These are phyloP conservation scores for Lachnellula willkommii DNA, from an alignment of 2,329 filamentous ascomycete species.

Conservation along the genomic window DNA sequence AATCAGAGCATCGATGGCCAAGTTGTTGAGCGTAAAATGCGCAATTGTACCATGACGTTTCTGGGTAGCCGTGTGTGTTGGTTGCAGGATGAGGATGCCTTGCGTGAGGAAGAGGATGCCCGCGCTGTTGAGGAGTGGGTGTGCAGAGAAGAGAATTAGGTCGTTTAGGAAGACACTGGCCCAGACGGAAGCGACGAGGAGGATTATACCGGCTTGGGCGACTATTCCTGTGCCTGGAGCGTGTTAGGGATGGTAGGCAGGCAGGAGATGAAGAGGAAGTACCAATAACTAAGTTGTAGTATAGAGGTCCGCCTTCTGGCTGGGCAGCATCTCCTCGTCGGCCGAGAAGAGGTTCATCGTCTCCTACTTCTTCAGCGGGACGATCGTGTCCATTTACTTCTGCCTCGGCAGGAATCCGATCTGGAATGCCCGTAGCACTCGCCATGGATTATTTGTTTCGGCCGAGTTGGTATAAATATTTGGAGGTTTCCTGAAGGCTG, in stretches of 20 bases:
- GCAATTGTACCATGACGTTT: slow-evolving; percentile 56
- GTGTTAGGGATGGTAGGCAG: slow-evolving; percentile 6
- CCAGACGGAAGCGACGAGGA: slow-evolving; percentile 75
- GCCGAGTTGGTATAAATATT: not conserved
- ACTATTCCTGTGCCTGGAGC: slow-evolving; percentile 69
- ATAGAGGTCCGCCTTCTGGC: slow-evolving; percentile 55
- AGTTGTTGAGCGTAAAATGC: slow-evolving; percentile 66
- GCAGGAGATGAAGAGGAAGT: slow-evolving; percentile 15
- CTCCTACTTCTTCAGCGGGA: slow-evolving; percentile 34
- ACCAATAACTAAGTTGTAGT: slow-evolving; percentile 72
- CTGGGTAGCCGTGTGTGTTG: slow-evolving; percentile 70
- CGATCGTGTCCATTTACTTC: not conserved
- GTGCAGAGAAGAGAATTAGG: slow-evolving; percentile 78
- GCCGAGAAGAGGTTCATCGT: slow-evolving; percentile 68
- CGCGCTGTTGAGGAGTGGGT: slow-evolving; percentile 67
- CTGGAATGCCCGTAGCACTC: slow-evolving; percentile 62
- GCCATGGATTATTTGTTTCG: slow-evolving; percentile 47
- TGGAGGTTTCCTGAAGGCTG: no score
- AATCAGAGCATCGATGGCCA: slow-evolving; percentile 48
- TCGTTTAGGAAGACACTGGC: slow-evolving; percentile 62
- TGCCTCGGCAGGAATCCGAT: slow-evolving; percentile 36
- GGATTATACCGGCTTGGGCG: slow-evolving; percentile 71
- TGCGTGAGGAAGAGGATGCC: slow-evolving; percentile 72
- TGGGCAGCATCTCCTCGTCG: slow-evolving; percentile 69
- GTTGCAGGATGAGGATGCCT: slow-evolving; percentile 79